Percentiles rank a stretch among this genome's conserved stretches.
Evolutionary conservation across 345 rosid genomes (phyloP).

Genomic region (Luvunga scandens): DNA sequence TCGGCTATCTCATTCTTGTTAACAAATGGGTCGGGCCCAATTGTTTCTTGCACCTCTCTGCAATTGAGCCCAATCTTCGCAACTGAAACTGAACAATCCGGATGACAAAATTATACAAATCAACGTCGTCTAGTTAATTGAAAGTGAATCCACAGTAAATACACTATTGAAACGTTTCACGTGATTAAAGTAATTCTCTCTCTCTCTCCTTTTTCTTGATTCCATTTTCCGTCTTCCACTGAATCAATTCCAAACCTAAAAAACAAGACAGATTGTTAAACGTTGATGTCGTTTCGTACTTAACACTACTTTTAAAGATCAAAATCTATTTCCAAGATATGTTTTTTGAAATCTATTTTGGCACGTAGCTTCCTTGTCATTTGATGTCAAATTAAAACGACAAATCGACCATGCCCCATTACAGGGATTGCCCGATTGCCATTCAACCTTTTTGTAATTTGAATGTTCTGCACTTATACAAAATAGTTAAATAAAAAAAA

Average conservation of each 20-base stretch:
- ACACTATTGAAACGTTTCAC: not conserved
- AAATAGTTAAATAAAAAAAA: no score
- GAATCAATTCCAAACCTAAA: not conserved
- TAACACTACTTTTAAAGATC: not conserved
- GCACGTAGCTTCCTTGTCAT: not conserved
- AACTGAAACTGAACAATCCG: no score
- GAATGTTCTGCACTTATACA: no score
- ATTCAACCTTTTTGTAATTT: no score
- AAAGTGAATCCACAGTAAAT: no score
- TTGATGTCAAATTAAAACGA: not conserved
- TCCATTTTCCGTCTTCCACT: not conserved
- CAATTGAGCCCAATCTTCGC: no score
- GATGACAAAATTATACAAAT: no score
- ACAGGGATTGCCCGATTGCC: not conserved
- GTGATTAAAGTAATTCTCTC: not conserved
- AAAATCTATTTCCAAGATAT: not conserved
- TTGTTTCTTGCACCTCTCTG: no score
- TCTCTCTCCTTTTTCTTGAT: no score
- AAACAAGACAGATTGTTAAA: not conserved
- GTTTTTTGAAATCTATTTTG: constrained; percentile 1
- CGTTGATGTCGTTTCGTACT: not conserved
- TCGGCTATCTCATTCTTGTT: no score
- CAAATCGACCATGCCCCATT: not conserved
- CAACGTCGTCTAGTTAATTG: no score
- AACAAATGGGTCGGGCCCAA: no score